phyloP scores from a whole-genome alignment of 2,329 filamentous ascomycete species.

The Claviceps arundinis region DNA sequence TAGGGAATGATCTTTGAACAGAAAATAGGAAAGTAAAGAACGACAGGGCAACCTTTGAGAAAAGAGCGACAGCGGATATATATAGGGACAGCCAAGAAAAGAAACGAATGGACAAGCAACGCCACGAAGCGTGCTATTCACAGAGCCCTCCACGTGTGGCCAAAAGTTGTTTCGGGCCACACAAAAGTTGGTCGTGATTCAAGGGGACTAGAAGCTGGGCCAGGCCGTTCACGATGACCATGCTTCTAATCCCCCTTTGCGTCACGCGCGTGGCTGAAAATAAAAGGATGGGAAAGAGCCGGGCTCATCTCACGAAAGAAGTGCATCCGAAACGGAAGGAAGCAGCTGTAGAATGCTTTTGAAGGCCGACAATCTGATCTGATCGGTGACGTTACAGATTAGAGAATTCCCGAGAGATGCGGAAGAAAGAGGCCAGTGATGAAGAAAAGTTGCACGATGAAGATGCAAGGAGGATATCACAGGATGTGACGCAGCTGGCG shows the following conservation, averaged over 20 bases:
- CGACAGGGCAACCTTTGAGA: not conserved
- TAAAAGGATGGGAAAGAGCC: conserved; percentile 3
- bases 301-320: conserved; percentile 3
- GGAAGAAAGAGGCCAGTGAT: not conserved
- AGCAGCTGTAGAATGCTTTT: not conserved
- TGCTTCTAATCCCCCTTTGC: conserved; percentile 4
- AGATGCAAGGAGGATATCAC: not conserved
- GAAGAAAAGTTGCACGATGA: not conserved
- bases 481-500: conserved; percentile 3
- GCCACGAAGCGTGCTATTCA: conserved; percentile 2
- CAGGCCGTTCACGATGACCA: conserved; percentile 1
- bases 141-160: not conserved
- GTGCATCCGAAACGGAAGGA: conserved; percentile 1
- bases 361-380: not conserved
- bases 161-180: not conserved
- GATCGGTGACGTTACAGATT: not conserved
- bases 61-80: conserved; percentile 4
- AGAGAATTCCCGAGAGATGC: not conserved
- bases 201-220: not conserved
- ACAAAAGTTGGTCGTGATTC: conserved; percentile 1
- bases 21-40: not conserved
- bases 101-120: conserved; percentile 6
- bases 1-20: not conserved
- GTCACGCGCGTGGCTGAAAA: conserved; percentile 6
- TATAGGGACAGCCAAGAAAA: not conserved